Percentiles rank a stretch among this genome's conserved stretches.
These are phyloP conservation scores for Juncus inflexus DNA, from an alignment of 176 grass and related monocot species.

Conservation along the genomic window DNA sequence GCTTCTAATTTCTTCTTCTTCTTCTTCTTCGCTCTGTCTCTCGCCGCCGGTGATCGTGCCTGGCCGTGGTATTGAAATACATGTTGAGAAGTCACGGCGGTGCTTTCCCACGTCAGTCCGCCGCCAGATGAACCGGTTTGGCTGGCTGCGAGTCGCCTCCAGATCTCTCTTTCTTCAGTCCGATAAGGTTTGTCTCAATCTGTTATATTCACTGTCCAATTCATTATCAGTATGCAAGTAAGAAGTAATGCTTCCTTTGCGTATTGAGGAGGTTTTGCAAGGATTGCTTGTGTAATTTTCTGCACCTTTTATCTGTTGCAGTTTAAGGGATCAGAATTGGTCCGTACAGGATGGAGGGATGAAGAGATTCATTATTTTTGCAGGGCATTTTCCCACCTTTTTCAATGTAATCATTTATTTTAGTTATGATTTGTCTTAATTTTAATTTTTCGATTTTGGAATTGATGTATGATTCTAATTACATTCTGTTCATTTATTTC, in stretches of 20 bases:
- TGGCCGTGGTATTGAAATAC: not conserved
- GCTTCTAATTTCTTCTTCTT: not conserved
- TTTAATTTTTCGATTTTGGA: slow-evolving; percentile 4
- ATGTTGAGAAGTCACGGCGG: not conserved
- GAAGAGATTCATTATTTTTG: slow-evolving; percentile 21
- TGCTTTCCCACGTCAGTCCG: slow-evolving; percentile 25
- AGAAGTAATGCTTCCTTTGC: no score
- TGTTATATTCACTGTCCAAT: not conserved
- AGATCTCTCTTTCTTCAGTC: slow-evolving; percentile 35
- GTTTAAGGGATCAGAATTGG: slow-evolving; percentile 15
- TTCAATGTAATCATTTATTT: slow-evolving; percentile 22
- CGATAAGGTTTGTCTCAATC: slow-evolving; percentile 35
- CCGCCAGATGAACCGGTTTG: slow-evolving; percentile 18
- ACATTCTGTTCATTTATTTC: slow-evolving; percentile 22
- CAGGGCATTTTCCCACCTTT: slow-evolving; percentile 29
- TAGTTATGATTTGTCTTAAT: not conserved
- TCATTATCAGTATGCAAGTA: slow-evolving; percentile 6
- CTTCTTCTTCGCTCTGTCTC: not conserved
- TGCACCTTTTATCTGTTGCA: not conserved
- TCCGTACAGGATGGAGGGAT: not conserved
- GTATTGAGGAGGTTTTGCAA: not conserved
- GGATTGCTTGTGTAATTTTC: not conserved
- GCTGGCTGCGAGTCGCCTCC: slow-evolving; percentile 39
- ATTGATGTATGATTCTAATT: slow-evolving; percentile 19
- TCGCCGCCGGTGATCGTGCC: not conserved